A percentile compares a stretch with the other conserved stretches of the same genome.
phyloP scores from a whole-genome alignment of 371 early-diverging fungal species.

The Mucor irregularis region DNA sequence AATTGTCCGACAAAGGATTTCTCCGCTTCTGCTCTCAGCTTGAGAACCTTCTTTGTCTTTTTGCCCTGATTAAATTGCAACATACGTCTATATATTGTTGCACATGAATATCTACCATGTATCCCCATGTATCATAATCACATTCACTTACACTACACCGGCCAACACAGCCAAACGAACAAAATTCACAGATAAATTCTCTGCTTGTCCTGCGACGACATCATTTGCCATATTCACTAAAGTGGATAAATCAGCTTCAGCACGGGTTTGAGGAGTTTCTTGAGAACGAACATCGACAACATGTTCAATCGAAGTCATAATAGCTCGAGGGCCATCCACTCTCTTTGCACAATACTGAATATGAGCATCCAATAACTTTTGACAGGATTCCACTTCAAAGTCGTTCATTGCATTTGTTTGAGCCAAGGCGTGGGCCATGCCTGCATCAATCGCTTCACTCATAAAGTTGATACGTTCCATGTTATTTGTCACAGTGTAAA shows the following conservation, averaged over 20 bases:
- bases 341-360: slow-evolving; percentile 18
- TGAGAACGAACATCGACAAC: slow-evolving; percentile 37
- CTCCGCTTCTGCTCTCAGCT: slow-evolving; percentile 21
- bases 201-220: slow-evolving; percentile 4
- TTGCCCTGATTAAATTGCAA: slow-evolving; percentile 38
- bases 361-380: slow-evolving; percentile 25
- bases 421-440: slow-evolving; percentile 44
- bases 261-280: slow-evolving; percentile 28
- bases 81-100: slow-evolving; percentile 28
- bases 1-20: slow-evolving; percentile 19
- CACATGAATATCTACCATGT: background rate
- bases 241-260: slow-evolving; percentile 32
- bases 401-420: slow-evolving; percentile 37
- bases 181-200: slow-evolving; percentile 6
- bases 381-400: slow-evolving; percentile 36
- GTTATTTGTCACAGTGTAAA: slow-evolving; percentile 1
- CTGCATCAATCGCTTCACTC: slow-evolving; percentile 37
- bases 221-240: slow-evolving; percentile 17
- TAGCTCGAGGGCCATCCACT: slow-evolving; percentile 14
- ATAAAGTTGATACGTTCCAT: slow-evolving; percentile 6
- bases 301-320: slow-evolving; percentile 42
- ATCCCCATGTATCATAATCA: background rate
- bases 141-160: slow-evolving; percentile 39
- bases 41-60: slow-evolving; percentile 31
- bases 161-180: slow-evolving; percentile 30